Conservation (phyloP, 306 rosid species). For the Malus domestica region ASM211411v1 NC_041797.1:19960001-19960500, state of each 20-base stretch:
- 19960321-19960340: neutral
- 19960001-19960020: too few relatives aligned
- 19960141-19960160: too few relatives aligned
- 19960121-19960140: too few relatives aligned
- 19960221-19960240: neutral
- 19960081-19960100: too few relatives aligned
- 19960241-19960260: too few relatives aligned
- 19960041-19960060: too few relatives aligned
- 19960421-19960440: constrained; percentile 43
- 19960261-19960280: too few relatives aligned
- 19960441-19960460: constrained; percentile 45
- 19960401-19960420: constrained; percentile 56
- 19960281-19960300: neutral
- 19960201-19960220: neutral
- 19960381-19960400: constrained; percentile 68
- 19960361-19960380: neutral
- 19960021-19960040: too few relatives aligned
- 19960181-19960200: neutral
- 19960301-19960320: neutral
- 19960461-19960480: constrained; percentile 37
- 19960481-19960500: constrained; percentile 48
- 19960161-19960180: neutral
- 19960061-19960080: too few relatives aligned
- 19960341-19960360: neutral
- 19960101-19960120: too few relatives aligned